phyloP scores from a whole-genome alignment of 306 rosid species.

The Rosa rugosa region DNA sequence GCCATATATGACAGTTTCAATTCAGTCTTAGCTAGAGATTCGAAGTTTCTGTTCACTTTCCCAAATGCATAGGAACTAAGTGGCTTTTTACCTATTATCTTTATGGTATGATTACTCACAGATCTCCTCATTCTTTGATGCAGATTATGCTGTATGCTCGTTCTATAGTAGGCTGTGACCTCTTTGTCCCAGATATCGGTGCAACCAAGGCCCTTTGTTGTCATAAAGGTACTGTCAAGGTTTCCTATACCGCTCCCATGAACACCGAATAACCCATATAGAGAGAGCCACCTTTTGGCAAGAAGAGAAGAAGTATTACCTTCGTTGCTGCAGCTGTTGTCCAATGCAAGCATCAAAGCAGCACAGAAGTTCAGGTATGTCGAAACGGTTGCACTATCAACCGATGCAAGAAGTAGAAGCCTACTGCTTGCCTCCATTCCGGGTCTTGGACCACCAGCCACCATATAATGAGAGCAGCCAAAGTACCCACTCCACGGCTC shows the following conservation, averaged over 20 bases:
- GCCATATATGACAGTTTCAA: background rate
- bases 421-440: slow-evolving; percentile 62
- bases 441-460: slow-evolving; percentile 42
- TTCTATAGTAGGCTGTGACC: background rate
- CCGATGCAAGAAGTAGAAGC: slow-evolving; percentile 64
- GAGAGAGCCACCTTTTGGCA: slow-evolving; percentile 6
- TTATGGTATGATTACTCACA: slow-evolving; percentile 15
- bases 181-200: slow-evolving; percentile 15
- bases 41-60: background rate
- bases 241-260: slow-evolving; percentile 12
- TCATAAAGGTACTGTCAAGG: slow-evolving; percentile 17
- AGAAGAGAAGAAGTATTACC: background rate
- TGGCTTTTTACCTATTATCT: slow-evolving; percentile 1
- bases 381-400: slow-evolving; percentile 51
- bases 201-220: slow-evolving; percentile 14
- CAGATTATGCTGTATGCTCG: slow-evolving; percentile 29
- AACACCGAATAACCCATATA: slow-evolving; percentile 17
- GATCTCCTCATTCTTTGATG: slow-evolving; percentile 27
- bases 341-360: slow-evolving; percentile 79
- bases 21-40: background rate
- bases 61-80: background rate
- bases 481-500: slow-evolving; percentile 36
- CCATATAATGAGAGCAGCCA: slow-evolving; percentile 47
- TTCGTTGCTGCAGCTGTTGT: slow-evolving; percentile 17
- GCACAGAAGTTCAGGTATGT: slow-evolving; percentile 60